These are phyloP conservation scores for Verbascum thapsus DNA, from an alignment of 257 asterid genomes.

Conservation along the genomic window DNA sequence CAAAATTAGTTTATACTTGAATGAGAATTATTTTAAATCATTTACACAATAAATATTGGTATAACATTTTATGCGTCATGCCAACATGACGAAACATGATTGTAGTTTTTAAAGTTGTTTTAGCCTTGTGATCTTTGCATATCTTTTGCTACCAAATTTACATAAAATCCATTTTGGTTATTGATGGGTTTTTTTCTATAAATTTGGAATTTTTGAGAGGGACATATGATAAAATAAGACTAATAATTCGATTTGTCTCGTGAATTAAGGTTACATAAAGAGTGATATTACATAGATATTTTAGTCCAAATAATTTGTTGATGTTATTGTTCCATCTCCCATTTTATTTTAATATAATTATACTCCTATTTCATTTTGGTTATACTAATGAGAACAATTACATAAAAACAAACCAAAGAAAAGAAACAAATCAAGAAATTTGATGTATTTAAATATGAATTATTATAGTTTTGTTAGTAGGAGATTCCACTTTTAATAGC, in stretches of 20 bases:
- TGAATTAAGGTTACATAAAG: conserved; percentile 5
- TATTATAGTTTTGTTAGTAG: conserved; percentile 11
- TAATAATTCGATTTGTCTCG: not conserved
- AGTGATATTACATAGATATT: conserved; percentile 14
- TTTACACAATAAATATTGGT: too few relatives aligned
- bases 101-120: conserved; percentile 18
- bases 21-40: too few relatives aligned
- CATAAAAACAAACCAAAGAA: not conserved
- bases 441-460: conserved; percentile 14
- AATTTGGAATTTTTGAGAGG: conserved; percentile 22
- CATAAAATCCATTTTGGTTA: conserved; percentile 2
- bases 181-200: conserved; percentile 6
- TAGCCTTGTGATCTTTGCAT: conserved; percentile 26
- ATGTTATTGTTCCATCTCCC: too few relatives aligned
- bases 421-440: not conserved
- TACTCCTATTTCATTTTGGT: too few relatives aligned
- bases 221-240: conserved; percentile 5
- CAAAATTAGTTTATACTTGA: too few relatives aligned
- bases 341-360: too few relatives aligned
- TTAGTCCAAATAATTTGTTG: too few relatives aligned
- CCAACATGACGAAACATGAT: too few relatives aligned
- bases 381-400: too few relatives aligned
- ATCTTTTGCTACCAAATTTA: conserved; percentile 11
- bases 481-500: conserved; percentile 7
- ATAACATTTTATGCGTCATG: too few relatives aligned